Evolutionary conservation across 208 protist species (phyloP).

Genomic region (Leishmania lainsoni): DNA sequence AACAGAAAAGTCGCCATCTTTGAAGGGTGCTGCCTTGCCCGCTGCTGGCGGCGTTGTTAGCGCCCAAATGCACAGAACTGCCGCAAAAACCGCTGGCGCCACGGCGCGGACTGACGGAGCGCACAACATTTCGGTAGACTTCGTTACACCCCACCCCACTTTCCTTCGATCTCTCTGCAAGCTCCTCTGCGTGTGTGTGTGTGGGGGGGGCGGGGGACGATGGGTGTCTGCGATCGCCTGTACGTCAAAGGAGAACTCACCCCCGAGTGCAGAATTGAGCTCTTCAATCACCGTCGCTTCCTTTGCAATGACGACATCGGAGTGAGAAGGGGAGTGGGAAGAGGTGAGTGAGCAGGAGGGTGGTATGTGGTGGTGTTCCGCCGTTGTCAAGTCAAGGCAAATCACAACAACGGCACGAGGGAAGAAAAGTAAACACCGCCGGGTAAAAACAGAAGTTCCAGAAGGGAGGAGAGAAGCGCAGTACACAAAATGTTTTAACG

Average conservation of each 20-base stretch:
- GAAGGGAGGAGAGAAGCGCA: background rate
- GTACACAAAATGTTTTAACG: background rate
- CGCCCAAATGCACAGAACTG: background rate
- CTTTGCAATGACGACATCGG: background rate
- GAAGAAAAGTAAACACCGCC: background rate
- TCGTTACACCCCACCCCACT: background rate
- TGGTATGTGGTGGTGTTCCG: background rate
- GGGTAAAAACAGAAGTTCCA: background rate
- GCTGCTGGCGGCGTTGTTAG: background rate
- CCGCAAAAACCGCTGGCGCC: background rate
- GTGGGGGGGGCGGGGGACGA: background rate
- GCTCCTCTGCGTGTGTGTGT: background rate
- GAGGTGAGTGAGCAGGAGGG: no score
- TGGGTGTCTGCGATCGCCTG: background rate
- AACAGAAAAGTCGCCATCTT: slow-evolving; percentile 4
- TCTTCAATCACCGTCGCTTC: background rate
- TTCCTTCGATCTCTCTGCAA: background rate
- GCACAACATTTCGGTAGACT: background rate
- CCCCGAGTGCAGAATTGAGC: background rate
- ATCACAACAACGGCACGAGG: background rate
- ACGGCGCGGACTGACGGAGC: background rate
- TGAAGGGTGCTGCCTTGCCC: background rate
- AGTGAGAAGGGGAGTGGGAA: background rate
- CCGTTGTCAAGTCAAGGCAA: background rate
- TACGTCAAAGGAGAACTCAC: background rate